Percentiles rank a stretch among this genome's conserved stretches.
phyloP scores from a whole-genome alignment of 2,329 filamentous ascomycete species.

The Trichoderma hamatum region DNA sequence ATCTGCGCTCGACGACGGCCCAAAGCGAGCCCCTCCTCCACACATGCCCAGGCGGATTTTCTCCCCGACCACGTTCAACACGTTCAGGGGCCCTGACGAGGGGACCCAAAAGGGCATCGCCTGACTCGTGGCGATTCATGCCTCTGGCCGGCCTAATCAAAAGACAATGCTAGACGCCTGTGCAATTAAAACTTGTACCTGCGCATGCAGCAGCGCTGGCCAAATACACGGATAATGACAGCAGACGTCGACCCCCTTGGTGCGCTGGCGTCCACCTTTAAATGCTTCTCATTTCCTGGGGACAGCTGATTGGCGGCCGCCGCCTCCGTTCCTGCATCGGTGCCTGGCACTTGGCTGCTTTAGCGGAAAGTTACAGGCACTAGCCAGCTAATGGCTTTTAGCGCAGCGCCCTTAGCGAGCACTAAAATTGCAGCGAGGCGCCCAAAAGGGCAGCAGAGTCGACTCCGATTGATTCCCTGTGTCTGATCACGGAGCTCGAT shows the following conservation, averaged over 20 bases:
- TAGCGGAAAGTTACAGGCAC: not conserved
- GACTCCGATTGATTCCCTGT: not conserved
- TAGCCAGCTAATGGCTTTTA: not conserved
- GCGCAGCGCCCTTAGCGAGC: not conserved
- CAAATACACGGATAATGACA: not conserved
- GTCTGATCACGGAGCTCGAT: not conserved
- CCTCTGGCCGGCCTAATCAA: not conserved
- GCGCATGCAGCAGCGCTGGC: not conserved
- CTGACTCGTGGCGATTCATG: constrained; percentile 5
- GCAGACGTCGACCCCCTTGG: not conserved
- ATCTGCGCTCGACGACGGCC: constrained; percentile 16
- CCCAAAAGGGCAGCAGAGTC: not conserved
- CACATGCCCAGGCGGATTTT: not conserved
- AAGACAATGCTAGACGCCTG: not conserved
- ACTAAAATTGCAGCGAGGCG: not conserved
- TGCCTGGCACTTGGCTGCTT: constrained; percentile 14
- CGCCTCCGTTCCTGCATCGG: constrained; percentile 22
- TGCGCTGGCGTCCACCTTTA: not conserved
- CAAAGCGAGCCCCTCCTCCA: constrained; percentile 23
- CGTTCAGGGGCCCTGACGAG: not conserved
- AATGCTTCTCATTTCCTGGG: constrained; percentile 19
- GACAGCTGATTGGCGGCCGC: constrained; percentile 2
- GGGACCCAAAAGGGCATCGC: not conserved
- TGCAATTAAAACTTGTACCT: not conserved
- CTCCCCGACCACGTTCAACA: not conserved